These are phyloP conservation scores for Nepenthes alata DNA, from an alignment of 179 eudicot genomes.

Conservation along the genomic window DNA sequence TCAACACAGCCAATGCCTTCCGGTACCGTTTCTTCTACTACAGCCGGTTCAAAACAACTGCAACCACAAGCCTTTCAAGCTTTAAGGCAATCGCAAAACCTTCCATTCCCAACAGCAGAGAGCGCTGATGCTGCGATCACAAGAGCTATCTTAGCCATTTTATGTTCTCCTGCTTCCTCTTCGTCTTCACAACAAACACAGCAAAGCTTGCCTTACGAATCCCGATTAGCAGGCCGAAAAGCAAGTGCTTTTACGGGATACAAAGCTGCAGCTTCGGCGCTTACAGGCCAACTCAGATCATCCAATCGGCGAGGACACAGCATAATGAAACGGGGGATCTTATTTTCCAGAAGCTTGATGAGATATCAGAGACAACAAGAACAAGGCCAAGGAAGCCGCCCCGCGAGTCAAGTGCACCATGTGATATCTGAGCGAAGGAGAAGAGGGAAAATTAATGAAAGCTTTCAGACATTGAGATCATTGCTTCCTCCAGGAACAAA, in stretches of 20 bases:
- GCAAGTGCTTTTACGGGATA: conserved; percentile 43
- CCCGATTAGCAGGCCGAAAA: background rate
- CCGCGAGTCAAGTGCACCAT: conserved; percentile 56
- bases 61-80: background rate
- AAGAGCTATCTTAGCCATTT: conserved; percentile 47
- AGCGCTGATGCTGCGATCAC: conserved; percentile 52
- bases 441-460: conserved; percentile 78
- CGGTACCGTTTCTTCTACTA: conserved; percentile 4
- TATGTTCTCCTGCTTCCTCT: conserved; percentile 31
- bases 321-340: conserved; percentile 21
- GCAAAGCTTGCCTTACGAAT: background rate
- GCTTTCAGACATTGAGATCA: conserved; percentile 65
- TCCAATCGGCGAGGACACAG: conserved; percentile 7
- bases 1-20: background rate
- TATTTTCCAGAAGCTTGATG: conserved; percentile 14
- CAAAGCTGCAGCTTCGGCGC: background rate
- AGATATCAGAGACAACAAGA: conserved; percentile 11
- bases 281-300: background rate
- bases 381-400: conserved; percentile 17
- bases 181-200: conserved; percentile 2
- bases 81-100: conserved; percentile 8
- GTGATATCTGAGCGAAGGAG: conserved; percentile 76
- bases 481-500: conserved; percentile 83
- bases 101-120: conserved; percentile 31
- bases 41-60: conserved; percentile 4